Evolutionary conservation across 1,284 basidiomycete genomes (phyloP).

Genomic region (Afroboletus lepidellus): DNA sequence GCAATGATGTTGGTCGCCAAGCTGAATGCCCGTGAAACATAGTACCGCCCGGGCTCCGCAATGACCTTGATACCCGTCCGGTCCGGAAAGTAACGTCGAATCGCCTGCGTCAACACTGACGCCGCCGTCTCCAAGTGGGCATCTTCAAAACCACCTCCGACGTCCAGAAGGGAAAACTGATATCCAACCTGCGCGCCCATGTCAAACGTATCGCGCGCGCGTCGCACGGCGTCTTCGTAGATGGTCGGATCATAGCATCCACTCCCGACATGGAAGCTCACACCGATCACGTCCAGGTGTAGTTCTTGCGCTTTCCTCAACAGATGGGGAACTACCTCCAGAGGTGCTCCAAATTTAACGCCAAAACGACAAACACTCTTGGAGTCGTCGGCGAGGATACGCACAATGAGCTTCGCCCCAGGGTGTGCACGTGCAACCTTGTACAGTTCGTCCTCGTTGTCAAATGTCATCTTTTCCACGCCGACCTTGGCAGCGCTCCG

Average conservation of each 20-base stretch:
- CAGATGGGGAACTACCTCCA: slow-evolving; percentile 78
- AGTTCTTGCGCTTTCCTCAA: slow-evolving; percentile 81
- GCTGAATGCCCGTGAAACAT: slow-evolving; percentile 90
- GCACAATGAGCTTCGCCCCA: slow-evolving; percentile 83
- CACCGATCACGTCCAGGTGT: slow-evolving; percentile 85
- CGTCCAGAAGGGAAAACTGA: slow-evolving; percentile 82
- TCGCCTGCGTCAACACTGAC: slow-evolving; percentile 65
- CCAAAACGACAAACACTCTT: slow-evolving; percentile 93
- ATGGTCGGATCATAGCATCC: slow-evolving; percentile 93
- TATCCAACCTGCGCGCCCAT: slow-evolving; percentile 86
- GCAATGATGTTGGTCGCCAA: slow-evolving; percentile 95
- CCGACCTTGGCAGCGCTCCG: slow-evolving; percentile 77
- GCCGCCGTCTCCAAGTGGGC: slow-evolving; percentile 85
- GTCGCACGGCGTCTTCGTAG: slow-evolving; percentile 87
- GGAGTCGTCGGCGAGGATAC: slow-evolving; percentile 96
- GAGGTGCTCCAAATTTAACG: slow-evolving; percentile 95
- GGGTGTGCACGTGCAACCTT: slow-evolving; percentile 89
- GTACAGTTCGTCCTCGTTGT: slow-evolving; percentile 97
- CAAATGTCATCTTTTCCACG: slow-evolving; percentile 96
- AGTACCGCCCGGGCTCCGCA: slow-evolving; percentile 95
- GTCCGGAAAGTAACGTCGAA: slow-evolving; percentile 86
- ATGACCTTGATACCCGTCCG: slow-evolving; percentile 79
- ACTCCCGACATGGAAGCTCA: slow-evolving; percentile 97
- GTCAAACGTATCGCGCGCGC: slow-evolving; percentile 84
- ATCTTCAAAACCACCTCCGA: slow-evolving; percentile 96